Evolutionary conservation across 352 stramenopile genomes (phyloP).

Genomic region (Globisporangium nodosum): DNA sequence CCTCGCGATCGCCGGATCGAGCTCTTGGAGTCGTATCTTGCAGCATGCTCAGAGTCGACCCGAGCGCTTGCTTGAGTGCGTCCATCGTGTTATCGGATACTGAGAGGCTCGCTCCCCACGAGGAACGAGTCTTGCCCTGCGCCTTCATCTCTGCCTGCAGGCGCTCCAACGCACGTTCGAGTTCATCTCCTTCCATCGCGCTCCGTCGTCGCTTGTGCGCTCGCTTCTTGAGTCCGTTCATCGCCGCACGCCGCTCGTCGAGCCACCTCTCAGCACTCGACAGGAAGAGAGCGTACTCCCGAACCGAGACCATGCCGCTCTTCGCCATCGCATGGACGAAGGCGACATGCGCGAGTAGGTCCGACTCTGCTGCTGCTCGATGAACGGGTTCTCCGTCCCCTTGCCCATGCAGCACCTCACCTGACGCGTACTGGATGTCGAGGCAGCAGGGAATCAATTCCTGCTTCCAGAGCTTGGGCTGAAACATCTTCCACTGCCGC

Average conservation of each 20-base stretch:
- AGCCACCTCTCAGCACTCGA: constrained; percentile 19
- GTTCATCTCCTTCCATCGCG: not conserved
- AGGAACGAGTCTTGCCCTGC: no score
- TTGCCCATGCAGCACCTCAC: not conserved
- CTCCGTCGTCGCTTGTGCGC: constrained; percentile 1
- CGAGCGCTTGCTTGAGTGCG: constrained; percentile 3
- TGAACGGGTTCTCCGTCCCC: not conserved
- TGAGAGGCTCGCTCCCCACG: not conserved
- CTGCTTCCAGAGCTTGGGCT: constrained; percentile 25
- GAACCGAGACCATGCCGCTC: constrained; percentile 11
- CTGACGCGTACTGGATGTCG: constrained; percentile 10
- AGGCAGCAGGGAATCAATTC: constrained; percentile 32
- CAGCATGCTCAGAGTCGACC: not conserved
- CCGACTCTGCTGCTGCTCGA: not conserved
- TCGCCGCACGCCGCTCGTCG: not conserved
- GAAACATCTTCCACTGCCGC: constrained; percentile 31
- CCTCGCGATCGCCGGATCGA: not conserved
- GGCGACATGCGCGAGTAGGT: constrained; percentile 12
- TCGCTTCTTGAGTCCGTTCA: not conserved
- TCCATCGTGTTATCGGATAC: not conserved
- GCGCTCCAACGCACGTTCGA: not conserved
- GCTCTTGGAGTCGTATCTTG: not conserved
- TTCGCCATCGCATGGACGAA: constrained; percentile 26
- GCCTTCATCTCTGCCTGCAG: constrained; percentile 5
- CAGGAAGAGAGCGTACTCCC: constrained; percentile 26